A percentile compares a stretch with the other conserved stretches of the same genome.
Evolutionary conservation across 192 early-diverging fungal genomes (phyloP).

Genomic region (Backusella macrospora): DNA sequence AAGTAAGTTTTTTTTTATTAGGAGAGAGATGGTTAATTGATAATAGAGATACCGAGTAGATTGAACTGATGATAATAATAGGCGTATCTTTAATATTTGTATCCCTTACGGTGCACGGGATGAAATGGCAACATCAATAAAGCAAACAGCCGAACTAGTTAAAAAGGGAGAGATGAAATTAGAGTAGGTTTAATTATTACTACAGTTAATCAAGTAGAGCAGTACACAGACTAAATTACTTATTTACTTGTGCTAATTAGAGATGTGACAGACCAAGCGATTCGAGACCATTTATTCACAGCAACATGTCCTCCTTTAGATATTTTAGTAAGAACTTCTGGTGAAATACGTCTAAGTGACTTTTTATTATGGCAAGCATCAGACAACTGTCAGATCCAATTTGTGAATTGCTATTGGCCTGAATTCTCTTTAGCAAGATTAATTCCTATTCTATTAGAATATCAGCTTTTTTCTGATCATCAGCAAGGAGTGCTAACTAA

Average conservation of each 20-base stretch:
- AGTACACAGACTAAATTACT: not conserved
- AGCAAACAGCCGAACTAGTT: slow-evolving; percentile 58
- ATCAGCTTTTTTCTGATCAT: slow-evolving; percentile 62
- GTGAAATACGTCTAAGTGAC: slow-evolving; percentile 94
- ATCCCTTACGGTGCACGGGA: slow-evolving; percentile 91
- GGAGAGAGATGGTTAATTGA: not conserved
- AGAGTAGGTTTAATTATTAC: slow-evolving; percentile 32
- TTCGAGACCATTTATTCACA: slow-evolving; percentile 67
- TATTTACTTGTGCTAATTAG: slow-evolving; percentile 32
- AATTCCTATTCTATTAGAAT: slow-evolving; percentile 78
- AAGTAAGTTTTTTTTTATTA: slow-evolving; percentile 33
- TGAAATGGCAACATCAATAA: slow-evolving; percentile 81
- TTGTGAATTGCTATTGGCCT: slow-evolving; percentile 92
- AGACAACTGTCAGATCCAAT: slow-evolving; percentile 80
- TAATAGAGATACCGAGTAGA: not conserved
- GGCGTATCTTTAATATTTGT: slow-evolving; percentile 87
- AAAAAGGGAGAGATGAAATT: slow-evolving; percentile 51
- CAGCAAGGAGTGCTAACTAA: not conserved
- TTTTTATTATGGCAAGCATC: slow-evolving; percentile 54
- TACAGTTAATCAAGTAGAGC: not conserved
- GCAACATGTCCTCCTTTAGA: slow-evolving; percentile 74
- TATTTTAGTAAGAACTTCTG: slow-evolving; percentile 90
- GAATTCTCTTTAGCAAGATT: slow-evolving; percentile 92
- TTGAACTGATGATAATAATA: slow-evolving; percentile 19
- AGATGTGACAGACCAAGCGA: slow-evolving; percentile 64